Evolutionary conservation across 1,284 basidiomycete species (phyloP), one percentile per base, ranked within the genome.

Genomic region (Hymenochaete sp.): DNA sequence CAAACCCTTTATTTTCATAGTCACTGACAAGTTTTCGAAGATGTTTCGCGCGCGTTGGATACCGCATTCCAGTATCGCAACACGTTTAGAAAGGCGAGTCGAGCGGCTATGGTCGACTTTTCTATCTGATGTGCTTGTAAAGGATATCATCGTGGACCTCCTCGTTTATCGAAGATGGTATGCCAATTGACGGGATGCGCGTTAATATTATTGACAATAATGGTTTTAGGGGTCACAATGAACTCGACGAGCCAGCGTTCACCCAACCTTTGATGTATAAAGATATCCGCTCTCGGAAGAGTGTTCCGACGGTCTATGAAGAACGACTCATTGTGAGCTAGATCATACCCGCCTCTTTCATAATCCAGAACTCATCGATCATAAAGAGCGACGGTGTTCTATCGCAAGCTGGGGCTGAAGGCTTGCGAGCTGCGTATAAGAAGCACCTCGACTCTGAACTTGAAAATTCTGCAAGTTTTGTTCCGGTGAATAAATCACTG

Each of bases 201-300:
- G n/a, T 11, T 16, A 25, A 44, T 10, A 35, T 22, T 25, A 18
- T 48, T 19, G 18, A 24, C 25, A 32, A 44, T 26, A 14, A 41
- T 10, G 10, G 10, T n/a, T 38, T 25, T 35, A 73, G 75, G 71
- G 86, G 86, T 2, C 91, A 93, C 61, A 93, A 93, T 58, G 90
- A 93, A 63, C 74, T 93, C 26, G 91, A 95, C 58, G 77, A 93
- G 54, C 93, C 93, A 0, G 79, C 80, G 13, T 91, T 92, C 62
- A 96, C 93, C 0, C 84, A 88, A 57, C 90, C 89, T 0, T 65
- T 80, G 18, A 93, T 93, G 90, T 92, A 93, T 62, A 75, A 87
- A 59, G 79, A 85, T 64, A 91, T 92, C 55, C 72, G 79, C 4
- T 72, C 77, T 0, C 69, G 86, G 42, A 78, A 72, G 36, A 87